Evolutionary conservation across 768 basidiomycete species (phyloP), one percentile per base, ranked within the genome.

Genomic region (Botryobasidium botryosum): DNA sequence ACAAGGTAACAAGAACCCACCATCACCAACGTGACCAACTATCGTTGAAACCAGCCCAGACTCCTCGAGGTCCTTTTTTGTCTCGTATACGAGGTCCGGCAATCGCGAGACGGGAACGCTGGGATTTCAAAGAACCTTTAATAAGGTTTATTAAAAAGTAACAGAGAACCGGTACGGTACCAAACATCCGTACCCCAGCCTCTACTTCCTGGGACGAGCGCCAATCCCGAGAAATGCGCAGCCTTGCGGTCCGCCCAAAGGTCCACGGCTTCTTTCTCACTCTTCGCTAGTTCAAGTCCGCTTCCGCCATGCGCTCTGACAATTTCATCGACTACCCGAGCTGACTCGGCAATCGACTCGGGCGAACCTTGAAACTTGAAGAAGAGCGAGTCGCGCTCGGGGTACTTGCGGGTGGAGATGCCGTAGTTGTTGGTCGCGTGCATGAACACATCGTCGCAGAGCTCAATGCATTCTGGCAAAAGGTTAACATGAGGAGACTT

Each of bases 171-270:
- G 26, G 50, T 46, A 12, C n/a, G 26, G 5, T 15, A 23, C 15
- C 88, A 8, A 35, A 90, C 87, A 59, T 90, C 87, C 1, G 88
- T 92, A 20, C 77, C 80, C 86, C 84, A 90, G 49, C 73, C 75
- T 33, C 71, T 72, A 15, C 65, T 61, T 7, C 74, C 82, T 12
- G 79, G 78, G 42, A 72, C 56, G 3, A 74, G 64, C 3, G 72
- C 73, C 49, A 87, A 52, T 20, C 75, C 77, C 21, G 75, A 77
- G 64, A 71, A 79, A 29, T 90, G 59, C 4, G 82, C 79, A 54
- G 84, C 79, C 61, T 92, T 92, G 37, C 90, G 71, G 56, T 82
- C 79, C 54, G 79, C 71, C 82, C 88, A 92, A 5, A 92, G 57
- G 41, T 71, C 70, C 4, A 75, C 72, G 0, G 81, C 84, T 58